These are phyloP conservation scores for Clonostachys rosea DNA, from an alignment of 2,329 filamentous ascomycete species.

Conservation along the genomic window DNA sequence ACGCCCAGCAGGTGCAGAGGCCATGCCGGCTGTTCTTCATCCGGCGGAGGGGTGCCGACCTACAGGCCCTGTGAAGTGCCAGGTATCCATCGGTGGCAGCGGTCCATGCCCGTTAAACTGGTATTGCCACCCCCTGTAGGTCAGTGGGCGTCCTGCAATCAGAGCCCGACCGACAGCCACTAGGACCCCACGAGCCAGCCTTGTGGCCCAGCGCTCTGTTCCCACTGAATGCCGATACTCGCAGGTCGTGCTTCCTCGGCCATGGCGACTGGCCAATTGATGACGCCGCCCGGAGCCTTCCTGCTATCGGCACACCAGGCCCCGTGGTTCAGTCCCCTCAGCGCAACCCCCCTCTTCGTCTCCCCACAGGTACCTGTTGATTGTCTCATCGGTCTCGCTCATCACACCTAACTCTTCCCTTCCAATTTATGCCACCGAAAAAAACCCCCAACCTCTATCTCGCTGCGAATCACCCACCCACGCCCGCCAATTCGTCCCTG, in stretches of 20 bases:
- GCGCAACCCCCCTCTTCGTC: background rate
- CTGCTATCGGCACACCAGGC: background rate
- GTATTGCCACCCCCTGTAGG: no score
- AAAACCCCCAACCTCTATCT: constrained; percentile 3
- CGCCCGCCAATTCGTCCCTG: constrained; percentile 6
- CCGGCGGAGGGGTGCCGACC: no score
- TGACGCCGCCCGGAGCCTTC: background rate
- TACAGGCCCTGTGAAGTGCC: no score
- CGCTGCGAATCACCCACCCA: constrained; percentile 22
- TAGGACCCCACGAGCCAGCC: constrained; percentile 19
- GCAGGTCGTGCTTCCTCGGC: background rate
- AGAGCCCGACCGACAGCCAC: constrained; percentile 10
- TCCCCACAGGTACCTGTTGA: background rate
- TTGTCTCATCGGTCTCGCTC: background rate
- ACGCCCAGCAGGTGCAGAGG: no score
- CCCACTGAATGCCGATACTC: background rate
- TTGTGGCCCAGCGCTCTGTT: constrained; percentile 12
- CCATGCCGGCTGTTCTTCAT: no score
- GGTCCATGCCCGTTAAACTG: no score
- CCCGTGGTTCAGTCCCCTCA: background rate
- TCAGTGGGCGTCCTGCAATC: no score
- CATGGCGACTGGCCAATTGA: background rate
- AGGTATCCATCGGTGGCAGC: no score
- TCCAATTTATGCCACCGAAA: background rate
- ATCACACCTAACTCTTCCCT: constrained; percentile 1